Evolutionary conservation across 345 rosid genomes (phyloP).

Genomic region (Brassica incana): DNA sequence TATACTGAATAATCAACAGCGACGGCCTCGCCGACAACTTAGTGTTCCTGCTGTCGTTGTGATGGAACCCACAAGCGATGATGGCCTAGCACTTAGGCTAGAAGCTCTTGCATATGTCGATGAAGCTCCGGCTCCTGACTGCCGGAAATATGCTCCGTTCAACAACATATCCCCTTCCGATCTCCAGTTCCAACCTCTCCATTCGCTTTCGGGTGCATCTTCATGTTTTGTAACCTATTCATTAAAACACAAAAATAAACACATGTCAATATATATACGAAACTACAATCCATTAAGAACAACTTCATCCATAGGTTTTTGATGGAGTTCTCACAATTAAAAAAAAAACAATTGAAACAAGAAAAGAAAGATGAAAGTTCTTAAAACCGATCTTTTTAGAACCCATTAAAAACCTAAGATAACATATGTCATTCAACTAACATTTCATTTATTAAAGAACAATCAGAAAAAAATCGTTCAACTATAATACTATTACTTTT

Average conservation of each 20-base stretch:
- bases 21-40: slow-evolving; percentile 55
- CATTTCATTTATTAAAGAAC: no score
- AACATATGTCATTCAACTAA: no score
- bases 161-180: slow-evolving; percentile 69
- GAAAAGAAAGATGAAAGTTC: no score
- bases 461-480: neutral
- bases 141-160: slow-evolving; percentile 71
- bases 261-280: neutral
- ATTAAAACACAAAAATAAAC: neutral
- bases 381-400: no score
- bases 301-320: no score
- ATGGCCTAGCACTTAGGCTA: slow-evolving; percentile 73
- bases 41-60: slow-evolving; percentile 64
- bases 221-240: slow-evolving; percentile 74
- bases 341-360: no score
- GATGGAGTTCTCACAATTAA: no score
- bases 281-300: no score
- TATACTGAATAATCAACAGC: slow-evolving; percentile 39
- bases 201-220: slow-evolving; percentile 60
- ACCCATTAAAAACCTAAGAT: no score
- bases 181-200: slow-evolving; percentile 77
- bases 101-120: slow-evolving; percentile 67
- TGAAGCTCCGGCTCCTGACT: slow-evolving; percentile 54
- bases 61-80: slow-evolving; percentile 60
- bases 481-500: no score